These are phyloP conservation scores for Fusarium sp. DNA, from an alignment of 2,329 filamentous ascomycete species.

Conservation along the genomic window DNA sequence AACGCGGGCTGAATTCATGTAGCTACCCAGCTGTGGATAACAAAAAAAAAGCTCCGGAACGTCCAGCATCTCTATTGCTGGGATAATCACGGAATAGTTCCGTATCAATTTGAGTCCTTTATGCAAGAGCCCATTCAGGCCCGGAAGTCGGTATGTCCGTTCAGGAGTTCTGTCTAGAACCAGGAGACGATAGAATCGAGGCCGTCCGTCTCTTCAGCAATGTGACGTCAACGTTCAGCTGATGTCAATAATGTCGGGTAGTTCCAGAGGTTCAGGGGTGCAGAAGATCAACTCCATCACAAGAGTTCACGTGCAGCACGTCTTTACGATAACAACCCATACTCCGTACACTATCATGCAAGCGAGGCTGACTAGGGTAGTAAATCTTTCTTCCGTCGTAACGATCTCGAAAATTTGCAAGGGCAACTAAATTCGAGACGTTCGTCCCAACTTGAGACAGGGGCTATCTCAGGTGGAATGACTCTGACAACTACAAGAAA, in stretches of 20 bases:
- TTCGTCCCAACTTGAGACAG: constrained; percentile 34
- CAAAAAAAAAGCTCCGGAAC: neutral
- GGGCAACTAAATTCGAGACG: constrained; percentile 22
- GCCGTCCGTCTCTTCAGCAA: neutral
- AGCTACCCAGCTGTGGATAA: neutral
- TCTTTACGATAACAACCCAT: neutral
- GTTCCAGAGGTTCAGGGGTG: constrained; percentile 1
- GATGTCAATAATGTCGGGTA: neutral
- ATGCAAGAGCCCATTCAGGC: constrained; percentile 2
- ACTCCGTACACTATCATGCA: neutral
- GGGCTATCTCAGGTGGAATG: constrained; percentile 26
- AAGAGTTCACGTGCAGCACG: neutral
- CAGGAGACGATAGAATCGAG: neutral
- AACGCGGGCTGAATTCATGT: neutral
- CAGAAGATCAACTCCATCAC: neutral
- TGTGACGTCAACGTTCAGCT: constrained; percentile 26
- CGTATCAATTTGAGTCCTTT: neutral
- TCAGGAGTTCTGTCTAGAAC: neutral
- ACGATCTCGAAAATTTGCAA: constrained; percentile 11
- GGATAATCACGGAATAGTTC: neutral
- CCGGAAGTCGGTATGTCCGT: constrained; percentile 7
- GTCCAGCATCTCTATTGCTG: neutral
- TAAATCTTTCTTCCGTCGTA: neutral
- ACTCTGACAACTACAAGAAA: neutral
- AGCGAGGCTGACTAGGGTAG: neutral